Evolutionary conservation across 164 flowering plant genomes (phyloP).

Genomic region (Brasenia schreberi): DNA sequence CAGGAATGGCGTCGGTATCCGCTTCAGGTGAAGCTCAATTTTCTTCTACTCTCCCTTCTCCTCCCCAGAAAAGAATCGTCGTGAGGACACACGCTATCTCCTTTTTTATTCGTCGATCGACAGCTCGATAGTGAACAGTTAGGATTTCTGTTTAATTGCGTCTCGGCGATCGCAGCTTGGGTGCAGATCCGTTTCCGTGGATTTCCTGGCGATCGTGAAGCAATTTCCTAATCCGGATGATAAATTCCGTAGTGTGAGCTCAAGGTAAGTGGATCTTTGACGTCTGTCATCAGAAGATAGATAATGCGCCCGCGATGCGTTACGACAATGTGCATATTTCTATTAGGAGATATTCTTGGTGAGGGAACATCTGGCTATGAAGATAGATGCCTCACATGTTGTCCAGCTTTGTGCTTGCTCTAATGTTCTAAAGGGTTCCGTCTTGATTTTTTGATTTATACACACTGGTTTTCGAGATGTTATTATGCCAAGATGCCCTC

Average conservation of each 20-base stretch:
- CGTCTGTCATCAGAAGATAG: neutral
- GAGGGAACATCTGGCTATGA: neutral
- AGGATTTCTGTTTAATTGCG: neutral
- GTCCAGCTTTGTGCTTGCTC: no score
- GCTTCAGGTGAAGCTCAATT: neutral
- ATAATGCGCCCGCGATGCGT: no score
- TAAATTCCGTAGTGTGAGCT: constrained; percentile 70
- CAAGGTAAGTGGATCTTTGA: constrained; percentile 30
- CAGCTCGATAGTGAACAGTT: neutral
- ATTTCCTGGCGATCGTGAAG: constrained; percentile 65
- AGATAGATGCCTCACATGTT: no score
- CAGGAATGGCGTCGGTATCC: constrained; percentile 23
- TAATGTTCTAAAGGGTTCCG: no score
- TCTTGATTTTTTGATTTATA: no score
- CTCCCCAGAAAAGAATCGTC: constrained; percentile 34
- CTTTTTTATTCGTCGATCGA: neutral
- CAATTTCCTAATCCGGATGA: constrained; percentile 81
- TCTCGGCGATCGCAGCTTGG: constrained; percentile 36
- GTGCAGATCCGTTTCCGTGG: constrained; percentile 33
- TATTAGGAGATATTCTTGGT: neutral
- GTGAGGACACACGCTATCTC: constrained; percentile 13
- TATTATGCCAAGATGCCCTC: no score
- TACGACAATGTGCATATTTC: neutral
- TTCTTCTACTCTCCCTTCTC: constrained; percentile 24
- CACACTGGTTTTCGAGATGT: no score